These are phyloP conservation scores for Leccinum broughii DNA, from an alignment of 768 basidiomycete species.

Conservation along the genomic window DNA sequence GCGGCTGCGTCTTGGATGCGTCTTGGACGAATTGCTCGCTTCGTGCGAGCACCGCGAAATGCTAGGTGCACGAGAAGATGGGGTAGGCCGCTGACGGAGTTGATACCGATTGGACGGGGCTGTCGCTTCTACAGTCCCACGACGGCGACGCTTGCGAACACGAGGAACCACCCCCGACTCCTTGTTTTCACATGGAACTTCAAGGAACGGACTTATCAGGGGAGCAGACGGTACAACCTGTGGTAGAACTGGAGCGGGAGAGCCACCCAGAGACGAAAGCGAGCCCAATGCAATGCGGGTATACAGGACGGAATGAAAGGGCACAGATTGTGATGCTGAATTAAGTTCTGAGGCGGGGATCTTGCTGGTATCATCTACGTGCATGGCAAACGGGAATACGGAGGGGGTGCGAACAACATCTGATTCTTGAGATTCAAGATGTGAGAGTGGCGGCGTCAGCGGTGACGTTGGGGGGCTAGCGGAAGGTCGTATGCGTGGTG, in stretches of 20 bases:
- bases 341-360: slow-evolving; percentile 41
- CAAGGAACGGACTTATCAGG: slow-evolving; percentile 8
- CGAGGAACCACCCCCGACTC: slow-evolving; percentile 5
- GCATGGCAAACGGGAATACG: slow-evolving; percentile 31
- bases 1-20: slow-evolving; percentile 18
- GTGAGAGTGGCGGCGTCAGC: slow-evolving; percentile 29
- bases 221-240: slow-evolving; percentile 10
- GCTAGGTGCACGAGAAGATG: slow-evolving; percentile 15
- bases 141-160: slow-evolving; percentile 13
- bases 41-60: slow-evolving; percentile 23
- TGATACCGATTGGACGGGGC: slow-evolving; percentile 29
- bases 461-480: slow-evolving; percentile 31
- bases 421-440: slow-evolving; percentile 43
- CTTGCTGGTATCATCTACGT: slow-evolving; percentile 32
- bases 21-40: slow-evolving; percentile 11
- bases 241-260: slow-evolving; percentile 8
- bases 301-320: slow-evolving; percentile 36
- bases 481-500: slow-evolving; percentile 10
- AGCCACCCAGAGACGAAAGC: slow-evolving; percentile 6
- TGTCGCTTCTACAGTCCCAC: slow-evolving; percentile 4
- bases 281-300: slow-evolving; percentile 38
- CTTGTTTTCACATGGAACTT: slow-evolving; percentile 10
- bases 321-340: slow-evolving; percentile 28
- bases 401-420: slow-evolving; percentile 52
- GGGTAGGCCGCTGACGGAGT: slow-evolving; percentile 29